A percentile compares a stretch with the other conserved stretches of the same genome.
Evolutionary conservation across 2,329 filamentous ascomycete species (phyloP).

Genomic region (Endoconidiophora laricicola): DNA sequence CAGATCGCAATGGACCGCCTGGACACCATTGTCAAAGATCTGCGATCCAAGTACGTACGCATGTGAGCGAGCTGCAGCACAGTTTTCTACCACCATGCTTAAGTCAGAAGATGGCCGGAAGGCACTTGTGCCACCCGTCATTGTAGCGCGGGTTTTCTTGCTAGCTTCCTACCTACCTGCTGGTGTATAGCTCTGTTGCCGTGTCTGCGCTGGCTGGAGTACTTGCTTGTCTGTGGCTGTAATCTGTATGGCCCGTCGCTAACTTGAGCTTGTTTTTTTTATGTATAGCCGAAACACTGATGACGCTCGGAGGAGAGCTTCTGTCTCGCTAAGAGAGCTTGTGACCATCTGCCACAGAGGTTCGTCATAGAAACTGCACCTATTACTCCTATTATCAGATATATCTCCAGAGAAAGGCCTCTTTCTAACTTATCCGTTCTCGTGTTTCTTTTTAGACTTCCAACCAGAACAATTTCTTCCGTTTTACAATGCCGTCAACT

Average conservation of each 20-base stretch:
- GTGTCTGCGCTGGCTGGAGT: not conserved
- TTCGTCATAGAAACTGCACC: constrained; percentile 17
- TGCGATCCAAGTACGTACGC: constrained; percentile 34
- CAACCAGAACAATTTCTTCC: constrained; percentile 57
- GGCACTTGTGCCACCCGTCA: too few species aligned
- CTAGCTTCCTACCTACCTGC: too few species aligned
- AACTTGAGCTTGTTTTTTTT: not conserved
- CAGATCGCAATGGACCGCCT: constrained; percentile 38
- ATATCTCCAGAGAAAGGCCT: not conserved
- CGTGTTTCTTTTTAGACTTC: constrained; percentile 43
- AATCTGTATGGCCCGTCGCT: not conserved
- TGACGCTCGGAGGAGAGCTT: constrained; percentile 35
- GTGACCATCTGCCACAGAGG: constrained; percentile 40
- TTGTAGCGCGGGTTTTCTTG: too few species aligned
- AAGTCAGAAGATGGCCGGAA: too few species aligned
- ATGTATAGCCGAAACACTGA: constrained; percentile 20
- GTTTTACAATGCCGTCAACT: constrained; percentile 41
- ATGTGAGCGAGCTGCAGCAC: not conserved
- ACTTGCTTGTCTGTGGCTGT: not conserved
- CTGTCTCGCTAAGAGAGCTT: constrained; percentile 37
- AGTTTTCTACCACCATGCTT: not conserved
- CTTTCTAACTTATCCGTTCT: not conserved
- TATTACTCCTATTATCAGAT: not conserved
- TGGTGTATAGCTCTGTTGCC: too few species aligned
- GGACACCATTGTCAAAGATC: constrained; percentile 36